These are phyloP conservation scores for Calonectria henricotiae DNA, from an alignment of 2,329 filamentous ascomycete genomes.

Conservation along the genomic window DNA sequence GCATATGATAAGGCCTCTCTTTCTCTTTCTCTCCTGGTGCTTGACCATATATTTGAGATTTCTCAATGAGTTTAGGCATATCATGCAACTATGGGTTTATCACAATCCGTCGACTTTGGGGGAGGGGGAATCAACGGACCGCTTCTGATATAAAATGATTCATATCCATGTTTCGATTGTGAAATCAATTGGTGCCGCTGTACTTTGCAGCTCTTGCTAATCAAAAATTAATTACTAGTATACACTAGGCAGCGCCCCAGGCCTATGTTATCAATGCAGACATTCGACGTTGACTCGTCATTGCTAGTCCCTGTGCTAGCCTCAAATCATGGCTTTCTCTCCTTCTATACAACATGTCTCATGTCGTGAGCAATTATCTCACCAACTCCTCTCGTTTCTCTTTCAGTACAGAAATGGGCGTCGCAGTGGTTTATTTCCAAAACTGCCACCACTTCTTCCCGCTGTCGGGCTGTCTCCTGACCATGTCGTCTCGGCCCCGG, in stretches of 20 bases:
- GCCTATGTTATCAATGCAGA: conserved; percentile 19
- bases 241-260: conserved; percentile 19
- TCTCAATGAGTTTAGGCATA: too few species aligned
- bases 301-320: background rate
- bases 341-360: conserved; percentile 17
- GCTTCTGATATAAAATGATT: background rate
- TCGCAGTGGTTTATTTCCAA: conserved; percentile 63
- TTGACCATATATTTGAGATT: too few species aligned
- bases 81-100: too few species aligned
- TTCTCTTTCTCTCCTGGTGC: too few species aligned
- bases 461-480: conserved; percentile 58
- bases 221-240: conserved; percentile 19
- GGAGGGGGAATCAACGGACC: background rate
- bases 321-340: conserved; percentile 3
- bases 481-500: conserved; percentile 72
- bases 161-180: background rate
- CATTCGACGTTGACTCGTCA: conserved; percentile 27
- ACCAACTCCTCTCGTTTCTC: background rate
- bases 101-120: background rate
- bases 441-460: conserved; percentile 72
- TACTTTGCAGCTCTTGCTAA: conserved; percentile 8
- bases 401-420: background rate
- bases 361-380: background rate
- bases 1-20: too few species aligned
- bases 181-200: conserved; percentile 12